Evolutionary conservation across 1,284 basidiomycete genomes (phyloP).

Genomic region (Earliella scabrosa): DNA sequence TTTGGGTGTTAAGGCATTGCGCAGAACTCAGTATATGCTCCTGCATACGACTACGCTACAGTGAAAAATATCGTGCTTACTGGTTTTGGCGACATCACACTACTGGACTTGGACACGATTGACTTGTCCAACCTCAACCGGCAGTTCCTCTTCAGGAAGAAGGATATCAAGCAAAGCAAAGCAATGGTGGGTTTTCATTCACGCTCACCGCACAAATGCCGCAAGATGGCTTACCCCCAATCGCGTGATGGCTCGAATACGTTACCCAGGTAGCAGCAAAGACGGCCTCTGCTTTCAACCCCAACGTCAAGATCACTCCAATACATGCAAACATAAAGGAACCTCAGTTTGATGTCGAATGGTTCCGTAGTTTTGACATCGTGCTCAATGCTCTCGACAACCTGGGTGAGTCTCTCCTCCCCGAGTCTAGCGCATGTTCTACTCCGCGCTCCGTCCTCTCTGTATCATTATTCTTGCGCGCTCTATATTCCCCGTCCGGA

Average conservation of each 20-base stretch:
- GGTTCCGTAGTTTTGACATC: conserved; percentile 91
- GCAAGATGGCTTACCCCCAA: background rate
- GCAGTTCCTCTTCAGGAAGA: conserved; percentile 97
- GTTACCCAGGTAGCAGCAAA: conserved; percentile 78
- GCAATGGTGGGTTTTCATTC: conserved; percentile 60
- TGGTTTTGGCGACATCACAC: conserved; percentile 91
- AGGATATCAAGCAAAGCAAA: conserved; percentile 97
- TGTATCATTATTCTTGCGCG: too few species aligned
- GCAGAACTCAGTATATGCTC: too few species aligned
- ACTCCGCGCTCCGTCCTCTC: background rate
- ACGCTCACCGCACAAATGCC: background rate
- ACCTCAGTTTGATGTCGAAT: conserved; percentile 85
- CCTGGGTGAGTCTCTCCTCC: conserved; percentile 61
- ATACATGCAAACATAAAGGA: conserved; percentile 98
- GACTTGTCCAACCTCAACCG: conserved; percentile 98
- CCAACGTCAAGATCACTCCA: conserved; percentile 85
- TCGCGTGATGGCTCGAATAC: background rate
- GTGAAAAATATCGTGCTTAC: conserved; percentile 97
- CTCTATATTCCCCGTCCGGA: too few species aligned
- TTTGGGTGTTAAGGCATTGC: too few species aligned
- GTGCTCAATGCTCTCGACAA: conserved; percentile 98
- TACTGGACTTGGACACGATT: conserved; percentile 97
- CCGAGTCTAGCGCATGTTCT: background rate
- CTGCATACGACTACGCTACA: conserved; percentile 35
- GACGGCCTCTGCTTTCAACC: conserved; percentile 92